Base-by-base conservation (phyloP, 129 eudicot genomes). In the Centrapalus pauciflorus region DNA sequence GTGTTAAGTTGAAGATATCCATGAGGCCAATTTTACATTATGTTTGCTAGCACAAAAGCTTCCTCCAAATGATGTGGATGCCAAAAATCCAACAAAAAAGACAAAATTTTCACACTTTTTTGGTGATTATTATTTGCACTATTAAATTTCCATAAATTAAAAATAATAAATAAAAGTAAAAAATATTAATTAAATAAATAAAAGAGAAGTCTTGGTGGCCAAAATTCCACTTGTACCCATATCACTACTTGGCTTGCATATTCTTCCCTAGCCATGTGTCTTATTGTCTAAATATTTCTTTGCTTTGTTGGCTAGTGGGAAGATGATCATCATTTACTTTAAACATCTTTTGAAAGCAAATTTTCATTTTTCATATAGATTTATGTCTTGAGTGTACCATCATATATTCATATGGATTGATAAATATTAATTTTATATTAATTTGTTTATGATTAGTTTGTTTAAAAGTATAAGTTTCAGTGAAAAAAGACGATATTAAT, bases 221-320 rank as follows among this genome's bases (percentile, higher is more conserved):
- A 56, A 41, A 57, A 59, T 17, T 56, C 79, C 68, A 66, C 79
- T 75, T 75, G 67, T 66, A 65, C 34, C 55, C 78, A 55, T 55
- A 11, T 63, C 38, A 68, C 73, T 68, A 54, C 40, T 52, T 64
- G 72, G 50, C 43, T 56, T 74, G 67, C 54, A 65, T 66, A 54
- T 62, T 35, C 67, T 40, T 45, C 60, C 25, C 50, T 55, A 16
- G 20, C 24, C 67, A 65, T 21, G 73, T 74, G 79, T 65, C 74
- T 37, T 46, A 57, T 25, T n/a, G 57, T 75, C 30, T 66, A 66
- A 19, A 56, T 65, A 32, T 66, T n/a, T 56, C n/a, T 74, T n/a
- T 43, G 59, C 56, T 74, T 55, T 66, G 37, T 55, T 11, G 8
- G 5, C n/a, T 38, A 26, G 35, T 55, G 32, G 75, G 75, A 70